Base-by-base conservation (phyloP, 139 green algal genomes). In the Closterium sp. region DNA sequence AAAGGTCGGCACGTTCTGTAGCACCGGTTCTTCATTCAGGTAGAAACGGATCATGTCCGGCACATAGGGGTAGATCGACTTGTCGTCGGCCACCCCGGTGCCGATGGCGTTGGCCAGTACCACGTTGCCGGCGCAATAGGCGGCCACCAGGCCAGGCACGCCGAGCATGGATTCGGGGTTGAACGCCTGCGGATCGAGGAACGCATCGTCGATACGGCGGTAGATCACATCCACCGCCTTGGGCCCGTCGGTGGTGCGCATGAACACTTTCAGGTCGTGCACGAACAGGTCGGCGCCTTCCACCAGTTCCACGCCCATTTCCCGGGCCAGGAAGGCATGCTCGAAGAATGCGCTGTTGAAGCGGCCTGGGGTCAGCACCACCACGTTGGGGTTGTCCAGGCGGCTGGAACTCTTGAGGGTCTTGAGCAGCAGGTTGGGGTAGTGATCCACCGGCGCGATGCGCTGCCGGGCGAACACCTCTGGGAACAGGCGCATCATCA, bases 1-100 rank as follows among this genome's bases (percentile, higher is more conserved):
- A 31, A 16, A 87, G 84, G 84, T 87, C 12, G 84, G 84, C 84
- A 87, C 84, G 21, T 87, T 87, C 21, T 87, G 84, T 28, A 87
- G 21, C 8, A 87, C 28, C 12, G 84, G 84, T 33, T 87, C 28
- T 33, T 87, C 25, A 33, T 33, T 33, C 25, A 33, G 21, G 84
- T 87, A 87, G 21, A 33, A 87, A 19, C 28, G 8, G 84, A 87
- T 87, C 25, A 87, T 87, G 21, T 19, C 84, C 16, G 84, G 84
- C 21, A 87, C 25, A 87, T 87, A 87, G 21, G 84, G 21, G 21
- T 87, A 87, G 16, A 87, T 28, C 21, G 84, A 19, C 21, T 87
- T 87, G 21, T 87, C 84, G 84, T 87, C 84, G 12, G 84, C 84
- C 8, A 87, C 28, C 8, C 84, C 84, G 21, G 12, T 87, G 12